Base-by-base conservation (phyloP, 345 rosid genomes). In the Dipteronia dyeriana region DNA sequence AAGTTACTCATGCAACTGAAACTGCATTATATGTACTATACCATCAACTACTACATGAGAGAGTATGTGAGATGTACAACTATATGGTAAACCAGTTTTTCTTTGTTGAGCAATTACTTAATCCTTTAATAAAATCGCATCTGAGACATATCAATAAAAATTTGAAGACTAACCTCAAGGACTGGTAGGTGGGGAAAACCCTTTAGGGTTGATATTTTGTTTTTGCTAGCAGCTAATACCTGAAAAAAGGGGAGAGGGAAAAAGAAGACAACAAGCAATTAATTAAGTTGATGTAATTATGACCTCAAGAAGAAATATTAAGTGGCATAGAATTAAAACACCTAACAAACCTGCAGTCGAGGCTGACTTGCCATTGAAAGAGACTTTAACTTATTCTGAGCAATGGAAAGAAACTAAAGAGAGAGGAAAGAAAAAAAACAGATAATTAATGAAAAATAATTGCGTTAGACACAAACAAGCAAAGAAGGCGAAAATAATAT, bases 201-300 rank as follows among this genome's bases (percentile, higher is more conserved):
- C 86, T 92, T 95, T 75, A 95, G 83, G 69, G 97, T 95, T 76
- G 94, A 84, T 85, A 95, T 93, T 88, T 80, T 93, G 86, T 95
- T 95, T 89, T 91, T 95, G 85, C 99, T 95, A 68, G 99, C 98
- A 82, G 99, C 99, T 80, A 95, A 86, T 59, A 95, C 99, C 99
- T 95, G 85, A 25, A 75, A 68, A 6, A 11, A 47, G 16, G 17
- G 13, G 61, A 56, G 56, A 65, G 59, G n/a, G 57, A 26, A 60
- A 78, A 59, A 3, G 26, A 54, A 14, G 76, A 65, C 19, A 75
- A 78, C 25, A 34, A 13, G 23, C 39, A 63, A 65, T 73, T 59
- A 25, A 76, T 69, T 61, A 64, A 53, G 19, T 22, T 25, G 45
- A 64, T 62, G 20, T 34, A 60, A 66, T 63, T 38, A 19, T 8